These are phyloP conservation scores for Hordeum pubiflorum DNA, from an alignment of 202 grass and related monocot genomes.

Conservation along the genomic window DNA sequence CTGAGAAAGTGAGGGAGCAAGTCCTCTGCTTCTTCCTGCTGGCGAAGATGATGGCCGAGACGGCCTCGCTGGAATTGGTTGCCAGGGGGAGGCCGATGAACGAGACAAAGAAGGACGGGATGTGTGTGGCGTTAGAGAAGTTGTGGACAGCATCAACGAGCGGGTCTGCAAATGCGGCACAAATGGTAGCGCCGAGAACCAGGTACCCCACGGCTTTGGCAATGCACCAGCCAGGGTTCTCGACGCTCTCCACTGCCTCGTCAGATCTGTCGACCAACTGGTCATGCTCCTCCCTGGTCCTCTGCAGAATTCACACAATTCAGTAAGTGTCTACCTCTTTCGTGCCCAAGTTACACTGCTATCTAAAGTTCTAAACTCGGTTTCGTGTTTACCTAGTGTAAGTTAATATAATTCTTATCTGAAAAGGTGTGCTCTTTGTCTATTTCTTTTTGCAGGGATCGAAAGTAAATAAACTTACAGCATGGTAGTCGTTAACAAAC, in stretches of 20 bases:
- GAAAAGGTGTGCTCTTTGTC: background rate
- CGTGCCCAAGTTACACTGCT: background rate
- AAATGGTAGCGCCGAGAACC: conserved; percentile 55
- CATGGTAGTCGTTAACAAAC: conserved; percentile 52
- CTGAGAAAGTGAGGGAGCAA: conserved; percentile 76
- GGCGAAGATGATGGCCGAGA: conserved; percentile 80
- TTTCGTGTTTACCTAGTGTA: background rate
- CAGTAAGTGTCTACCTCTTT: background rate
- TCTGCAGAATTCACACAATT: conserved; percentile 44
- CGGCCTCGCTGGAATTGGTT: conserved; percentile 87
- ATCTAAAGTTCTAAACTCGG: background rate
- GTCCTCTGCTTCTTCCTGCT: conserved; percentile 74
- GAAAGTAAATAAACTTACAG: conserved; percentile 32
- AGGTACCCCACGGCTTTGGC: conserved; percentile 51
- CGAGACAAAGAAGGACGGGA: conserved; percentile 90
- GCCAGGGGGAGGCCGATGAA: conserved; percentile 84
- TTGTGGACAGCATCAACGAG: conserved; percentile 83
- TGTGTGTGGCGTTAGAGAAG: conserved; percentile 71
- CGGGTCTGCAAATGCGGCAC: conserved; percentile 68
- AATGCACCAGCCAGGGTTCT: conserved; percentile 57
- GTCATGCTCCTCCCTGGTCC: conserved; percentile 51
- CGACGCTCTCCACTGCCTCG: conserved; percentile 56
- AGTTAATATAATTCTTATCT: background rate
- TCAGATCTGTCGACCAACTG: conserved; percentile 47
- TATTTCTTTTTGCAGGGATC: background rate